Evolutionary conservation across 306 rosid species (phyloP), one percentile per base, ranked within the genome.

Genomic region (Luffa acutangula): DNA sequence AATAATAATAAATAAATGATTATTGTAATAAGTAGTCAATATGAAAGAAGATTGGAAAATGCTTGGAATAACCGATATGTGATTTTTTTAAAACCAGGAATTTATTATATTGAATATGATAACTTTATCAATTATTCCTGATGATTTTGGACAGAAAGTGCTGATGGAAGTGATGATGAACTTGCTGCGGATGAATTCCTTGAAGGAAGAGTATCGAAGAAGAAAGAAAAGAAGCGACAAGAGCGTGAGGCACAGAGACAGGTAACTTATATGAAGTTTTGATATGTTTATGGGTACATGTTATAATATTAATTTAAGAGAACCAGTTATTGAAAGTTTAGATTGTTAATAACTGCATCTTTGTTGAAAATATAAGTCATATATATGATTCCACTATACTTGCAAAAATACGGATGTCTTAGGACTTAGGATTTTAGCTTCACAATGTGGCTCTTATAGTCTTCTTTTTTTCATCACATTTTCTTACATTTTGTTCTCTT

Each of bases 211-310:
- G 92, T 87, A 62, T 79, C 86, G 63, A 90, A 66, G 78, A 94
- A 94, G 78, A 93, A 87, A 86, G 99, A 91, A 84, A 88, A 83
- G 83, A 95, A 88, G 85, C 88, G 90, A 85, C 92, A 95, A 83
- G 99, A 93, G 85, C 90, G 97, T 79, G 99, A 93, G 82, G 91
- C 93, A 36, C 97, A 91, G 3, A 84, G 97, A 79, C 97, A 93
- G 90, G 99, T 89, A 73, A 79, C 78, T 72, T 59, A 21, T 72
- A 51, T 77, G 39, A 71, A 20, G 36, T 46, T 71, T 71, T 71
- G 37, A 71, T 58, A 46, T 31, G 12, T 12, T 25, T 14, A 14
- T 49, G 43, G 43, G 21, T 14, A 49, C 25, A 34, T 6, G 59
- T 5, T 15, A 13, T 52, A 18, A 36, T 34, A 33, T 49, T 56